Evolutionary conservation across 352 stramenopile species (phyloP).

Genomic region (Globisporangium ultimum): DNA sequence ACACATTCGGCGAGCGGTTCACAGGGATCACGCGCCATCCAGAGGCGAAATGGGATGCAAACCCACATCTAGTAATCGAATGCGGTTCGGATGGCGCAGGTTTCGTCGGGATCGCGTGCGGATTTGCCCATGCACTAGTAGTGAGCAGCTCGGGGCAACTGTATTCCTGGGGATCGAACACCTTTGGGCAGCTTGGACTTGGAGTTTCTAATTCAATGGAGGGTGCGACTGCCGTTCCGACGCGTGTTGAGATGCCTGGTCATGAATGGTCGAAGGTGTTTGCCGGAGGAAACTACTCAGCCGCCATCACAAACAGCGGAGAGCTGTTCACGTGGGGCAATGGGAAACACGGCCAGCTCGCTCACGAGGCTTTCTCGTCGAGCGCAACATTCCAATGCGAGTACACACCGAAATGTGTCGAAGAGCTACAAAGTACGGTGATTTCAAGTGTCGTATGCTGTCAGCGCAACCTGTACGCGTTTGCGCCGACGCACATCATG

Average conservation of each 20-base stretch:
- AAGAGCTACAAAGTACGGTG: constrained; percentile 28
- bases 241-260: constrained; percentile 10
- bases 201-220: constrained; percentile 19
- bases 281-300: constrained; percentile 62
- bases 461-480: constrained; percentile 45
- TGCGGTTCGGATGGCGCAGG: constrained; percentile 22
- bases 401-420: constrained; percentile 32
- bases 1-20: constrained; percentile 74
- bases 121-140: constrained; percentile 65
- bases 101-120: constrained; percentile 61
- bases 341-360: constrained; percentile 44
- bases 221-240: constrained; percentile 17
- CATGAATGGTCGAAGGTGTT: constrained; percentile 47
- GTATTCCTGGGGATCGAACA: constrained; percentile 81
- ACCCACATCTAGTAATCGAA: constrained; percentile 25
- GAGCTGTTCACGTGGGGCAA: constrained; percentile 64
- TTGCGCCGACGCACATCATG: constrained; percentile 56
- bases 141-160: constrained; percentile 48
- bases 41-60: constrained; percentile 15
- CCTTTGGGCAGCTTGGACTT: constrained; percentile 72
- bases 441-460: constrained; percentile 49
- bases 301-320: constrained; percentile 29
- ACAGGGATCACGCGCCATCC: constrained; percentile 22
- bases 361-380: constrained; percentile 20
- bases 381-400: constrained; percentile 13